phyloP scores from a whole-genome alignment of 352 stramenopile genomes.

The Sclerospora graminicola region DNA sequence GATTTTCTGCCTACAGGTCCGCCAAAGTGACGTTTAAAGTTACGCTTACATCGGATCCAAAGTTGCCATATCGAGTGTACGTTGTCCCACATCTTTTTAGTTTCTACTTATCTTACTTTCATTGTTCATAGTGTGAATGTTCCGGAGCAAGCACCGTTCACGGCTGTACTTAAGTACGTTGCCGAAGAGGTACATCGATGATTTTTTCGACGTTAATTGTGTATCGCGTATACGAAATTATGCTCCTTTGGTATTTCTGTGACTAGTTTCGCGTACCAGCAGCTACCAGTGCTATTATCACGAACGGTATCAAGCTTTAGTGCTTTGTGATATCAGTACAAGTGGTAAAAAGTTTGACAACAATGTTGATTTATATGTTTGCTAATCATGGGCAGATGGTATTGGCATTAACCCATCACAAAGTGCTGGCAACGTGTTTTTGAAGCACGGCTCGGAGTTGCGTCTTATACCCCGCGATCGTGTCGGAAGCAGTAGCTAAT shows the following conservation, averaged over 20 bases:
- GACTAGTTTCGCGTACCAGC: slow-evolving; percentile 66
- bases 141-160: slow-evolving; percentile 75
- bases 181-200: slow-evolving; percentile 47
- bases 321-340: background rate
- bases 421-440: slow-evolving; percentile 71
- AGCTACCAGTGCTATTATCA: slow-evolving; percentile 82
- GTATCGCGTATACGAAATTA: slow-evolving; percentile 1
- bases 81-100: slow-evolving; percentile 3
- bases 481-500: slow-evolving; percentile 31
- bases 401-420: slow-evolving; percentile 80
- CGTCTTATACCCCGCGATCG: slow-evolving; percentile 76
- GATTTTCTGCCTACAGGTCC: slow-evolving; percentile 19
- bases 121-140: slow-evolving; percentile 46
- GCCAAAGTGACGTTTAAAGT: slow-evolving; percentile 84
- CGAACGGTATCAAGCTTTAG: slow-evolving; percentile 36
- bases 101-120: background rate
- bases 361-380: background rate
- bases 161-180: slow-evolving; percentile 77
- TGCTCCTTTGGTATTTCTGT: slow-evolving; percentile 2
- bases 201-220: slow-evolving; percentile 5
- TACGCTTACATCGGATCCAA: slow-evolving; percentile 80
- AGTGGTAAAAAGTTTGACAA: slow-evolving; percentile 2
- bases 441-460: slow-evolving; percentile 79
- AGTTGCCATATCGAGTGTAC: slow-evolving; percentile 73
- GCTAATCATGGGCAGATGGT: slow-evolving; percentile 62